Base-by-base conservation (phyloP, 352 stramenopile species). In the Discostella stelligera region DNA sequence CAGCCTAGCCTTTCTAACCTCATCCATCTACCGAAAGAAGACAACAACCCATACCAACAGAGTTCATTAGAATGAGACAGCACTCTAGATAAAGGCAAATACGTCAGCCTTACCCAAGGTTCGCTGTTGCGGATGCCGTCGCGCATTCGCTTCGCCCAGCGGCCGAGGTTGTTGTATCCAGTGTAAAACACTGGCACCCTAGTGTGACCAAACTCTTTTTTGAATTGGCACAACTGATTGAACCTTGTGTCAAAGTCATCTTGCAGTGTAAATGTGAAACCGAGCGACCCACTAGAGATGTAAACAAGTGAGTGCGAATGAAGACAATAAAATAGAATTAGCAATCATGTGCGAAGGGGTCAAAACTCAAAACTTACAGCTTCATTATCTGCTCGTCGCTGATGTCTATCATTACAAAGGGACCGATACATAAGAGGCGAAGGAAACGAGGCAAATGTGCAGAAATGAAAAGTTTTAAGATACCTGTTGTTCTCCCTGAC, bases 321-420 rank as follows among this genome's bases (percentile, higher is more conserved):
- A 27, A 18, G 18, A 13, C 37, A 1, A 3, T 44, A 2, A 8
- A 21, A 55, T 55, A 32, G 56, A 30, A n/a, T 46, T 7, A 50
- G 27, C 32, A 65, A 32, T 25, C 6, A 13, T 65, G 8, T 25
- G 14, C 11, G 16, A 1, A 49, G n/a, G n/a, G n/a, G n/a, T n/a
- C n/a, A n/a, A n/a, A n/a, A n/a, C n/a, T 6, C 16, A 7, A 39
- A 65, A 20, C 63, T 71, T 44, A 71, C 63, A 74, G 54, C 32
- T 66, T 74, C 53, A 66, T 74, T 62, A 76, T 69, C 58, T 76
- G 56, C 27, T 76, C 68, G 46, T 76, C 68, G n/a, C 58, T 76
- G 46, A 76, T 66, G 21, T 27, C 53, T 56, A 69, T 13, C 37
- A 69, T 1, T 8, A 44, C 37, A 44, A 44, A 44, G 2, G 7